Evolutionary conservation across 2,329 filamentous ascomycete genomes (phyloP).

Genomic region (Cryphonectria japonica): DNA sequence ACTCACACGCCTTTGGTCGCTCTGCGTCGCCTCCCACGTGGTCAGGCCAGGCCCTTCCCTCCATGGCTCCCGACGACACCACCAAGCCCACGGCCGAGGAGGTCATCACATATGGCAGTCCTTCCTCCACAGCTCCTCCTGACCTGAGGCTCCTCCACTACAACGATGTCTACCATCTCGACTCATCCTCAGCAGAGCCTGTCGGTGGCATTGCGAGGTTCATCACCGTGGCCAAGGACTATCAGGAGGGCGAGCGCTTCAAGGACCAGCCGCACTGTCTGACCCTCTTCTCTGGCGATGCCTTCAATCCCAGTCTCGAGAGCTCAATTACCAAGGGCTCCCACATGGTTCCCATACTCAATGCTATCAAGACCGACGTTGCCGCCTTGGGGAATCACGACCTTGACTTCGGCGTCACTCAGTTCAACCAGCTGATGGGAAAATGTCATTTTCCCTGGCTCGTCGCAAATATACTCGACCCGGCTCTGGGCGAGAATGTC

Average conservation of each 20-base stretch:
- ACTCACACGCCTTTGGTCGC: not conserved
- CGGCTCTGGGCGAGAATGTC: conserved; percentile 73
- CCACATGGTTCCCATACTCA: conserved; percentile 88
- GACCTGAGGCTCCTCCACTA: conserved; percentile 85
- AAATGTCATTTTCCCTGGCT: conserved; percentile 90
- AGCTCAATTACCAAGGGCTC: conserved; percentile 85
- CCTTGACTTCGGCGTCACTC: conserved; percentile 85
- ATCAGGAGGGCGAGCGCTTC: conserved; percentile 65
- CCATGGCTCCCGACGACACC: conserved; percentile 25
- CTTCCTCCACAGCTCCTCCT: conserved; percentile 45
- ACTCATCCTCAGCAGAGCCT: conserved; percentile 74
- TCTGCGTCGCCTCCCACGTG: not conserved
- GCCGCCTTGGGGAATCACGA: conserved; percentile 93
- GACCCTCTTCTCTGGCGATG: conserved; percentile 89
- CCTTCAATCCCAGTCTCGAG: conserved; percentile 89
- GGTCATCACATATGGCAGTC: conserved; percentile 39
- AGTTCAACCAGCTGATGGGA: conserved; percentile 72
- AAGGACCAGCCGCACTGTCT: conserved; percentile 66
- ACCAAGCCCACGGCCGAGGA: conserved; percentile 26
- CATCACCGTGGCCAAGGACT: conserved; percentile 76
- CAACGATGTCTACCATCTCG: conserved; percentile 94
- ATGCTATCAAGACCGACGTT: conserved; percentile 74
- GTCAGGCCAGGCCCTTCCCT: not conserved
- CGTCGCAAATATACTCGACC: conserved; percentile 85
- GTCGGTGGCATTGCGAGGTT: conserved; percentile 83